Evolutionary conservation across 2,329 filamentous ascomycete genomes (phyloP), one percentile per base, ranked within the genome.

Genomic region (Exophiala phaeomuriformis): DNA sequence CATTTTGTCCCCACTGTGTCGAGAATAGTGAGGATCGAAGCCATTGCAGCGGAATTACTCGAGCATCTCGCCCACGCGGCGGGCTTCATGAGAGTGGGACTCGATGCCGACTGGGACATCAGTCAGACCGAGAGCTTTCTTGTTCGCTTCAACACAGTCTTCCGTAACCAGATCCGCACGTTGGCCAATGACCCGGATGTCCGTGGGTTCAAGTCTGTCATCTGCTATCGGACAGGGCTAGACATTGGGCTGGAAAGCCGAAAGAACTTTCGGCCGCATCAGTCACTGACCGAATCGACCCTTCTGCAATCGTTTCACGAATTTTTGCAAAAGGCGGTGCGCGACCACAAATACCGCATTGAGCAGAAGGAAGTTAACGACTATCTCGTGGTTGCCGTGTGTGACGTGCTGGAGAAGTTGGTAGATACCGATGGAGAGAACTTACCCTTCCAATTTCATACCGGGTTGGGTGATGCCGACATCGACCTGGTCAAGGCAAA

Each of bases 161-260:
- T 83, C 53, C 71, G 74, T 49, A 64, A 68, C 1, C 68, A 74
- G 28, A 82, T 93, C 35, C 65, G 71, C 7, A 68, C 74, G 1
- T 77, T 80, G 2, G 74, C 90, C 29, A 71, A 75, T 0, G 83
- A 93, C 64, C 71, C 79, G 0, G 77, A 83, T 12, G 83, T 94
- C 1, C 86, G 81, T 1, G 88, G 80, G 1, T 94, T 94, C 77
- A 93, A 94, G 68, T 87, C 83, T 1, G 82, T 90, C 46, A 81
- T 94, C 51, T 91, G 88, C 69, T 93, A 93, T 66, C 79, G 88
- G 9, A 87, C 83, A 0, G 88, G 88, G 0, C 73, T 90, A 4
- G 78, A 80, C 37, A 74, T 91, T 10, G 70, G 5, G 51, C 59
- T 29, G 60, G 65, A 32, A 70, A 63, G 55, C 54, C 46, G 52